Conservation (phyloP, 768 basidiomycete species). For the Pholiota molesta region DNA sequence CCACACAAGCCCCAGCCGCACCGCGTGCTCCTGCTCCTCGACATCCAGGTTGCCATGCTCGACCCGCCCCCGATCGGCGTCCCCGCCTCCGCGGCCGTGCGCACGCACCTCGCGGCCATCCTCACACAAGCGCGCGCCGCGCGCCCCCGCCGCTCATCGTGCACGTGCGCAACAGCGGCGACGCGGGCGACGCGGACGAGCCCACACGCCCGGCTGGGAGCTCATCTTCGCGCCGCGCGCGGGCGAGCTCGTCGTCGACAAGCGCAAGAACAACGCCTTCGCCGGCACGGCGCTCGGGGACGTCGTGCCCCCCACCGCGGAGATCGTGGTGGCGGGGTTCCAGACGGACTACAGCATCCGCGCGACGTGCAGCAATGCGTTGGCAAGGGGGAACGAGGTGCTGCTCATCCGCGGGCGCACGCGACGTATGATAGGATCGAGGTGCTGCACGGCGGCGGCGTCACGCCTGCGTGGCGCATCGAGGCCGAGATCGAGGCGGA, state of each 20-base stretch:
- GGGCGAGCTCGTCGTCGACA: slow-evolving; percentile 62
- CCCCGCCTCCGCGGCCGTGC: slow-evolving; percentile 44
- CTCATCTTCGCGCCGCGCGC: slow-evolving; percentile 56
- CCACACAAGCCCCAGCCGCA: slow-evolving; percentile 11
- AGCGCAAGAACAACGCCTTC: slow-evolving; percentile 73
- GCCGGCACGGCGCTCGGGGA: slow-evolving; percentile 56
- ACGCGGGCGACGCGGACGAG: slow-evolving; percentile 62
- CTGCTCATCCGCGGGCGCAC: slow-evolving; percentile 67
- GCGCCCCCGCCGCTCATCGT: slow-evolving; percentile 57
- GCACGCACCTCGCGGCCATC: slow-evolving; percentile 50
- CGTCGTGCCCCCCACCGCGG: slow-evolving; percentile 53
- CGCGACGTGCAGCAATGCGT: slow-evolving; percentile 63
- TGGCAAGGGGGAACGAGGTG: slow-evolving; percentile 67
- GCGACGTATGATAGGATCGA: slow-evolving; percentile 70
- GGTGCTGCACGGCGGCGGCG: slow-evolving; percentile 57
- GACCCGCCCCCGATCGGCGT: slow-evolving; percentile 49
- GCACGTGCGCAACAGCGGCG: slow-evolving; percentile 70
- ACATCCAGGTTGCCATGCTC: slow-evolving; percentile 57
- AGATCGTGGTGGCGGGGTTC: slow-evolving; percentile 68
- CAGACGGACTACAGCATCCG: slow-evolving; percentile 68
- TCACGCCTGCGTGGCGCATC: slow-evolving; percentile 53
- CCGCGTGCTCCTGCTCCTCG: slow-evolving; percentile 61
- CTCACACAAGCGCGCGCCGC: slow-evolving; percentile 54
- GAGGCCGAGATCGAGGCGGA: slow-evolving; percentile 66
- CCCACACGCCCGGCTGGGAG: slow-evolving; percentile 60